phyloP scores from a whole-genome alignment of 2,329 filamentous ascomycete genomes.

The Colletotrichum tabaci region DNA sequence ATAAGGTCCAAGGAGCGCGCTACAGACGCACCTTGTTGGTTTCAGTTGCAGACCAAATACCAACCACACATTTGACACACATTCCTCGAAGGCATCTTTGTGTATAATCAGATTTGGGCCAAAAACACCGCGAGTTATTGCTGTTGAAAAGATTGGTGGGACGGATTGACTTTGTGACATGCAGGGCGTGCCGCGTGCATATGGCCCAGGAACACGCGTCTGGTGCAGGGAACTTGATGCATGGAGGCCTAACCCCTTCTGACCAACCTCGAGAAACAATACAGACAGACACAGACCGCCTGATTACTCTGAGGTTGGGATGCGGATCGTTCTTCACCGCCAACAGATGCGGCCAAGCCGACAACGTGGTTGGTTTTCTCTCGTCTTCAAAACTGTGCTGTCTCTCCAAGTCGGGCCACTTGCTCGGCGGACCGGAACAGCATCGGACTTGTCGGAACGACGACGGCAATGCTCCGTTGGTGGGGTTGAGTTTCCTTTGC shows the following conservation, averaged over 20 bases:
- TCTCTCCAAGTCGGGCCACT: not conserved
- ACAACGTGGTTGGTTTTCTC: constrained; percentile 3
- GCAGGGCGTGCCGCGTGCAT: constrained; percentile 16
- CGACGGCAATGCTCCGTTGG: constrained; percentile 2
- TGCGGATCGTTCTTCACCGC: constrained; percentile 35
- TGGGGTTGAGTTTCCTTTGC: constrained; percentile 1
- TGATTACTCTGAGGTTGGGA: not conserved
- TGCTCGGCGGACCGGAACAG: constrained; percentile 15
- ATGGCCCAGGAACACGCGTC: constrained; percentile 37
- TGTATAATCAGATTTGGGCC: too few relatives aligned
- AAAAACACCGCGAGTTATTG: too few relatives aligned
- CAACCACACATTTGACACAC: constrained; percentile 27
- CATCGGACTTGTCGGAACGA: constrained; percentile 30
- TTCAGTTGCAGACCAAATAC: constrained; percentile 31
- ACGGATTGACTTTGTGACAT: constrained; percentile 1
- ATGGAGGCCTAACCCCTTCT: constrained; percentile 34
- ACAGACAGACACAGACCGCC: constrained; percentile 2
- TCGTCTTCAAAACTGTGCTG: not conserved
- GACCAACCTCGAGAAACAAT: not conserved
- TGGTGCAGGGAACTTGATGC: constrained; percentile 28
- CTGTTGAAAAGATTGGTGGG: not conserved
- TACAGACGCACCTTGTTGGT: constrained; percentile 19
- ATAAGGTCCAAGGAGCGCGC: constrained; percentile 11
- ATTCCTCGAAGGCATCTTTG: not conserved
- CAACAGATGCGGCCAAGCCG: constrained; percentile 37